Conservation (phyloP, 371 early-diverging fungal genomes). For the Parasitella parasitica region DNA sequence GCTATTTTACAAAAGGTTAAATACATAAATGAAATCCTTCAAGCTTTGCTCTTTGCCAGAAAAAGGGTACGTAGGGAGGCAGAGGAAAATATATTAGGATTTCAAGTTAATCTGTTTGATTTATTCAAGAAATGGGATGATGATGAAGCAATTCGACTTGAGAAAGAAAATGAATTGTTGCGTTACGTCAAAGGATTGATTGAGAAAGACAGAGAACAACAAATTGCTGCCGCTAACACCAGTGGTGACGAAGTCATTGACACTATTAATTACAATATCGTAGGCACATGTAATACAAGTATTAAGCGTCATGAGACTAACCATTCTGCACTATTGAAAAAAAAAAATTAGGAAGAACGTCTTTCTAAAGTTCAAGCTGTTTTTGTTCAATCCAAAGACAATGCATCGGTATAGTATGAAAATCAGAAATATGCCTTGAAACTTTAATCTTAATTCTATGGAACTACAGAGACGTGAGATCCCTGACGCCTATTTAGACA, state of each 20-base stretch:
- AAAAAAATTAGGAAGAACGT: slow-evolving; percentile 52
- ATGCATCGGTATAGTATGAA: slow-evolving; percentile 45
- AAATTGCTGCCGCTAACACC: slow-evolving; percentile 14
- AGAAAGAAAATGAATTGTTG: slow-evolving; percentile 60
- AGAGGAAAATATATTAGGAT: too few species aligned
- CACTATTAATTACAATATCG: slow-evolving; percentile 38
- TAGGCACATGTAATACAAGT: slow-evolving; percentile 7
- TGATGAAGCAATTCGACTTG: slow-evolving; percentile 55
- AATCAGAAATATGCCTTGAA: too few species aligned
- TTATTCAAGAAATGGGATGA: slow-evolving; percentile 61
- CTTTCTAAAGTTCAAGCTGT: slow-evolving; percentile 33
- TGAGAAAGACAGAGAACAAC: slow-evolving; percentile 50
- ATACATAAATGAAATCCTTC: slow-evolving; percentile 61
- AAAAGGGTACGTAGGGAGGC: too few species aligned
- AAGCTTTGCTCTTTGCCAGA: slow-evolving; percentile 55
- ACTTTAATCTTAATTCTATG: not conserved
- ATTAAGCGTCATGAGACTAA: too few species aligned
- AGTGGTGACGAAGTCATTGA: slow-evolving; percentile 39
- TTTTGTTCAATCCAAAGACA: slow-evolving; percentile 53
- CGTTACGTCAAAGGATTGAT: slow-evolving; percentile 63
- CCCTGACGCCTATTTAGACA: slow-evolving; percentile 52
- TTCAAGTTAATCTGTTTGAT: too few species aligned
- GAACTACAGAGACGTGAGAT: slow-evolving; percentile 38
- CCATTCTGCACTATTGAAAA: too few species aligned
- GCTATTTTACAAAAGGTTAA: slow-evolving; percentile 59